A percentile compares a stretch with the other conserved stretches of the same genome.
phyloP scores from a whole-genome alignment of 768 basidiomycete genomes.

The Gautieria morchelliformis region DNA sequence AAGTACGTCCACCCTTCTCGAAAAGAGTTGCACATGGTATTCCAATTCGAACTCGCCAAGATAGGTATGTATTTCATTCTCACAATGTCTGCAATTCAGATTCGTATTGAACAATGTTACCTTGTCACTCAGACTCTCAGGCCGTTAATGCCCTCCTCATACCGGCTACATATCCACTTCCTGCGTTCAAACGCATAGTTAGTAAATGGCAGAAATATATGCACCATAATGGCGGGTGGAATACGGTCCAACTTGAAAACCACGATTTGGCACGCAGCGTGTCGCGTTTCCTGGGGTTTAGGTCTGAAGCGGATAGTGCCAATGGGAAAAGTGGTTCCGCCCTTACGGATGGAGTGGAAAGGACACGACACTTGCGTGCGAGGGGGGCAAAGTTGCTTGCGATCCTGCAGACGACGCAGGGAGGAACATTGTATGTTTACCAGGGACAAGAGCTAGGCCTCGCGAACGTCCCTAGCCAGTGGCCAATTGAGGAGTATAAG shows the following conservation, averaged over 20 bases:
- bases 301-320: constrained; percentile 43
- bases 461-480: constrained; percentile 49
- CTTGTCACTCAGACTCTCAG: not conserved
- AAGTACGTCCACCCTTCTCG: constrained; percentile 46
- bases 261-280: constrained; percentile 60
- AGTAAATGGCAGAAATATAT: constrained; percentile 47
- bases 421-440: constrained; percentile 63
- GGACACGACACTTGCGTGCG: constrained; percentile 24
- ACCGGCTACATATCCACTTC: constrained; percentile 39
- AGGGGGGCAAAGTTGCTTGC: constrained; percentile 57
- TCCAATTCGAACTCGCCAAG: constrained; percentile 55
- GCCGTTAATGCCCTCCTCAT: constrained; percentile 26
- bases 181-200: constrained; percentile 37
- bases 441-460: constrained; percentile 70
- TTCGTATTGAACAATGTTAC: not conserved
- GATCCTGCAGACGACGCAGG: constrained; percentile 48
- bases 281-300: constrained; percentile 39
- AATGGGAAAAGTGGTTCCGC: constrained; percentile 17
- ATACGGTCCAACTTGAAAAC: constrained; percentile 60
- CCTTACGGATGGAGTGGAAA: not conserved
- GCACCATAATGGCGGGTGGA: constrained; percentile 56
- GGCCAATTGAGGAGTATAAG: constrained; percentile 67
- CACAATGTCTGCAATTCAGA: not conserved
- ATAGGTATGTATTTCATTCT: constrained; percentile 16
- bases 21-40: constrained; percentile 57